Evolutionary conservation across 495 filamentous ascomycete species (phyloP).

Genomic region (Penicillium subrubescens): DNA sequence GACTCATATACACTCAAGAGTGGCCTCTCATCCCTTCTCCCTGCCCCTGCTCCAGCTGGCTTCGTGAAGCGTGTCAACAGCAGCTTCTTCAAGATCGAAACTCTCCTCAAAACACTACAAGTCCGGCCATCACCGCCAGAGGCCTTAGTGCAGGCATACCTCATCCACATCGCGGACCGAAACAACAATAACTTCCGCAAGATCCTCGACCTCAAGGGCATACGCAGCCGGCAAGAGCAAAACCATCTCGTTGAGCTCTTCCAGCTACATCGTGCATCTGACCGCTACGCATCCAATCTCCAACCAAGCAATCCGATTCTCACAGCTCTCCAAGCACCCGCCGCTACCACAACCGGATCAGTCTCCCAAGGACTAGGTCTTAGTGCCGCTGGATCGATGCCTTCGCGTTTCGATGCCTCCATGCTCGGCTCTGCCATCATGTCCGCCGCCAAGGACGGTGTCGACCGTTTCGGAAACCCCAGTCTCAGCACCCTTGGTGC

Average conservation of each 20-base stretch:
- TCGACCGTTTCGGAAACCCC: slow-evolving; percentile 79
- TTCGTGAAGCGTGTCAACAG: slow-evolving; percentile 88
- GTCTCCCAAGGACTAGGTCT: slow-evolving; percentile 45
- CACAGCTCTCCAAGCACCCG: slow-evolving; percentile 38
- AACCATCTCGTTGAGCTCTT: slow-evolving; percentile 84
- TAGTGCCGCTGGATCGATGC: slow-evolving; percentile 45
- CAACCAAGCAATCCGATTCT: slow-evolving; percentile 49
- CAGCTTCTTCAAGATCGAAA: slow-evolving; percentile 84
- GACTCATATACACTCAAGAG: slow-evolving; percentile 92
- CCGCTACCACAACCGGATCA: slow-evolving; percentile 42
- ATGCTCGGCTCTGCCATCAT: slow-evolving; percentile 70
- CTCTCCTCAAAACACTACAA: slow-evolving; percentile 93
- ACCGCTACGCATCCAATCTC: slow-evolving; percentile 51
- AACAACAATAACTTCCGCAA: slow-evolving; percentile 95
- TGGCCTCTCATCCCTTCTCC: slow-evolving; percentile 56
- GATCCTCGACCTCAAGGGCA: slow-evolving; percentile 90
- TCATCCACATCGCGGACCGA: slow-evolving; percentile 88
- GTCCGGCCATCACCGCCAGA: slow-evolving; percentile 89
- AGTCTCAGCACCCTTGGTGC: slow-evolving; percentile 21
- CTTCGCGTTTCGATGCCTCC: slow-evolving; percentile 72
- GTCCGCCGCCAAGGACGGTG: slow-evolving; percentile 86
- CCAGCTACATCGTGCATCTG: slow-evolving; percentile 70
- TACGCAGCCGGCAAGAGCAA: slow-evolving; percentile 78
- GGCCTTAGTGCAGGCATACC: slow-evolving; percentile 93
- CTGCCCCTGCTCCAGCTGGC: slow-evolving; percentile 54